Percentiles rank a stretch among this genome's conserved stretches.
phyloP scores from a whole-genome alignment of 2,329 filamentous ascomycete genomes.

The Xylaria sp. region DNA sequence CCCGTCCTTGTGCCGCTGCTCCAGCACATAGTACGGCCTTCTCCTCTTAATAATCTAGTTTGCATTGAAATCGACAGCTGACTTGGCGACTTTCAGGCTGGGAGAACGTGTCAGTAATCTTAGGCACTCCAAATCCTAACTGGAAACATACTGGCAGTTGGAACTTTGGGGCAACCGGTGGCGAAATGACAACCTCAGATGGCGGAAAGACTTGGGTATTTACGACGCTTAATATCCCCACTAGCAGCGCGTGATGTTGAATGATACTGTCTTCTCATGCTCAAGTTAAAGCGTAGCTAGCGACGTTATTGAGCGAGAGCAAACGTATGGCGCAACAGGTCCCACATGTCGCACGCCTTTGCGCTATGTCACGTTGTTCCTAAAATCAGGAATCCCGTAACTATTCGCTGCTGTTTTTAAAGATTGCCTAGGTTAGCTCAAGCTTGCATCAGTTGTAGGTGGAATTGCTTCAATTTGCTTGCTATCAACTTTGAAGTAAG shows the following conservation, averaged over 20 bases:
- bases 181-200: slow-evolving; percentile 25
- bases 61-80: neutral
- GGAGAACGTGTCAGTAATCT: slow-evolving; percentile 21
- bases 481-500: neutral
- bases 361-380: neutral
- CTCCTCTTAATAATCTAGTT: neutral
- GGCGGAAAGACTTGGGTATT: slow-evolving; percentile 24
- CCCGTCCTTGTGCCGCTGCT: slow-evolving; percentile 20
- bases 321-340: neutral
- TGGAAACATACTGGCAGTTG: slow-evolving; percentile 18
- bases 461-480: neutral
- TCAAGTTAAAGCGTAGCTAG: neutral
- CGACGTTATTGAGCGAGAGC: neutral
- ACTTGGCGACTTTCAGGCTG: slow-evolving; percentile 15
- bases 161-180: slow-evolving; percentile 27
- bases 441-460: neutral
- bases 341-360: neutral
- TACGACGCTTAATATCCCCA: slow-evolving; percentile 18
- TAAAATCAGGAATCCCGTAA: neutral
- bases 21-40: slow-evolving; percentile 22
- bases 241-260: neutral
- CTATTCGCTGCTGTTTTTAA: neutral
- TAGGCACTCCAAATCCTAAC: slow-evolving; percentile 13
- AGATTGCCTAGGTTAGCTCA: neutral
- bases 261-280: neutral